Evolutionary conservation across 768 basidiomycete genomes (phyloP), one percentile per base, ranked within the genome.

Genomic region (Butyriboletus loyo): DNA sequence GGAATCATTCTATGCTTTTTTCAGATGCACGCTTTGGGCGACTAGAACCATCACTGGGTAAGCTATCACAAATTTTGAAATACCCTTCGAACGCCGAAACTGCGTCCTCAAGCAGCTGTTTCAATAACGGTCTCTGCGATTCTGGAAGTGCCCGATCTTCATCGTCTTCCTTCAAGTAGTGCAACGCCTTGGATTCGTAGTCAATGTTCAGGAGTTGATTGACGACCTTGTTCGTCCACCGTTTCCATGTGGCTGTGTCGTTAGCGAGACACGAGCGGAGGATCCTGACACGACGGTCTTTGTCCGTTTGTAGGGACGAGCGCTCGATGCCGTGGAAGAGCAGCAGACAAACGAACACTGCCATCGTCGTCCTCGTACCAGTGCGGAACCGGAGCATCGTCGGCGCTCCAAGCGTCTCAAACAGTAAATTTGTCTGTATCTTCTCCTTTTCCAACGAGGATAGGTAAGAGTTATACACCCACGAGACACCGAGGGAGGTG

Each of bases 371-470:
- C 49, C 66, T 49, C 35, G 57, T 64, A 0, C 53, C 57, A 21
- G 54, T 46, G 15, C 52, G 38, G 25, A 58, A 70, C 32, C 51
- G 47, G 8, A 0, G 22, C 49, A 68, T 53, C 10, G 19, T 0
- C 0, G 59, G 64, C 5, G 41, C 8, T 4, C 36, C 54, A 14
- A 66, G 58, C 25, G 32, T 49, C 25, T 46, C 7, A 14, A 54
- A 60, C 22, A 70, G 52, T 8, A 66, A 22, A 0, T 19, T 2
- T 15, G 35, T 39, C 41, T 70, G 64, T 43, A 63, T 56, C 48
- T 59, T 66, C 46, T 64, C 59, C 31, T 57, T 66, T 55, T 78
- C 74, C 66, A 77, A 49, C 2, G 65, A 68, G 5, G 71, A 64
- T 4, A 71, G 54, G 41, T 63, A 71, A 0, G 64, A 60, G 34